Conservation (phyloP, 306 rosid species). For the Cucumis melo region DNA sequence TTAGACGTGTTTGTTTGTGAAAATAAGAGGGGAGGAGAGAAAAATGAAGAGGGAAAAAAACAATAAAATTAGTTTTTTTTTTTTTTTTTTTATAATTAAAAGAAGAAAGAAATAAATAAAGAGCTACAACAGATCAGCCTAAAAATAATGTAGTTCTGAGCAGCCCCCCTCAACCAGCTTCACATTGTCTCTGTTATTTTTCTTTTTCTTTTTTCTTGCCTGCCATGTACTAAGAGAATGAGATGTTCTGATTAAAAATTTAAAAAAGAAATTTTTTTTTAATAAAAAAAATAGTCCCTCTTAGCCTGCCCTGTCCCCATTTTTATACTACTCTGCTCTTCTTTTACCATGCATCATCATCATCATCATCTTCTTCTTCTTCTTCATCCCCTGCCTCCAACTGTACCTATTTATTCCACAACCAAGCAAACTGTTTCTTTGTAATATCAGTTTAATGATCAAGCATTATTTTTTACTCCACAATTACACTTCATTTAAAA, state of each 20-base stretch:
- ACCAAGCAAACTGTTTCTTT: conserved; percentile 12
- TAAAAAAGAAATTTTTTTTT: not conserved
- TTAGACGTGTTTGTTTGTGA: not conserved
- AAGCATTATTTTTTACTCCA: too few relatives aligned
- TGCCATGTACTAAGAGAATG: conserved; percentile 4
- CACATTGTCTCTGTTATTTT: not conserved
- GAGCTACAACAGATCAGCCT: conserved; percentile 8
- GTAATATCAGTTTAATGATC: conserved; percentile 4
- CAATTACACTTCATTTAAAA: too few relatives aligned
- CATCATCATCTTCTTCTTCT: not conserved
- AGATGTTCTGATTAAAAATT: not conserved
- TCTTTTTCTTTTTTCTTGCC: not conserved
- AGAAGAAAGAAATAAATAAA: conserved; percentile 1
- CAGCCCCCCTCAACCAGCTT: conserved; percentile 6
- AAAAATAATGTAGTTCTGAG: conserved; percentile 10
- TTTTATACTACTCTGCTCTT: not conserved
- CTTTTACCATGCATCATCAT: not conserved
- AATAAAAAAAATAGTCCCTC: not conserved
- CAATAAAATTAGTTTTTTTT: conserved; percentile 10
- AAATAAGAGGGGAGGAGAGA: conserved; percentile 14
- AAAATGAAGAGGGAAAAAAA: not conserved
- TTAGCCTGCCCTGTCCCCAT: not conserved
- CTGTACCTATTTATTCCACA: conserved; percentile 11
- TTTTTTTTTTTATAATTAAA: not conserved
- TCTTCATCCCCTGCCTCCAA: not conserved